Evolutionary conservation across 805 yeast genomes (phyloP).

Genomic region (Saccharomycopsis amapae): DNA sequence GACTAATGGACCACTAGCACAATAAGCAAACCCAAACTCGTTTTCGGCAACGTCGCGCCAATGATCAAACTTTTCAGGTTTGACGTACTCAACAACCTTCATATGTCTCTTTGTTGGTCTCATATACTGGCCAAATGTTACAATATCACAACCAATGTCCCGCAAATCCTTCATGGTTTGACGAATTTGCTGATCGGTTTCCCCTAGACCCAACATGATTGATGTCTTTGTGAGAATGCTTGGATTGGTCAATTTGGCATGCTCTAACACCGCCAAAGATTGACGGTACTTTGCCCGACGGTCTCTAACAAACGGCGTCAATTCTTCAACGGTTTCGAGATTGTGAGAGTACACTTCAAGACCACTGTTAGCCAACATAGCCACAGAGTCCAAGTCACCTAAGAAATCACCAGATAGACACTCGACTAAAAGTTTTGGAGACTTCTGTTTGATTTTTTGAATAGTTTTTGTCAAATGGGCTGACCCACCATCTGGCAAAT

Average conservation of each 20-base stretch:
- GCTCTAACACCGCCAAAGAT: conserved; percentile 64
- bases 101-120: conserved; percentile 97
- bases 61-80: conserved; percentile 88
- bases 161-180: conserved; percentile 74
- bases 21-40: conserved; percentile 87
- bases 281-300: conserved; percentile 95
- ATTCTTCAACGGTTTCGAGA: conserved; percentile 89
- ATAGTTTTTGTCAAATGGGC: conserved; percentile 87
- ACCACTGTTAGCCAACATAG: conserved; percentile 74
- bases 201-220: conserved; percentile 94
- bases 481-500: conserved; percentile 88
- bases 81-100: conserved; percentile 93
- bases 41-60: conserved; percentile 81
- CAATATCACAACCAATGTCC: conserved; percentile 77
- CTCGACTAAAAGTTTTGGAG: conserved; percentile 89
- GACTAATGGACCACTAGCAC: conserved; percentile 96
- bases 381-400: conserved; percentile 80
- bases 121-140: conserved; percentile 98
- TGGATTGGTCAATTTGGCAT: conserved; percentile 76
- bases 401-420: conserved; percentile 92
- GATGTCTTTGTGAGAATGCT: conserved; percentile 85
- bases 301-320: conserved; percentile 93
- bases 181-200: conserved; percentile 81
- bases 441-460: conserved; percentile 69
- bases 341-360: conserved; percentile 96